Conservation (phyloP, 2,329 filamentous ascomycete genomes). For the Tolypocladium ophioglossoides region DNA sequence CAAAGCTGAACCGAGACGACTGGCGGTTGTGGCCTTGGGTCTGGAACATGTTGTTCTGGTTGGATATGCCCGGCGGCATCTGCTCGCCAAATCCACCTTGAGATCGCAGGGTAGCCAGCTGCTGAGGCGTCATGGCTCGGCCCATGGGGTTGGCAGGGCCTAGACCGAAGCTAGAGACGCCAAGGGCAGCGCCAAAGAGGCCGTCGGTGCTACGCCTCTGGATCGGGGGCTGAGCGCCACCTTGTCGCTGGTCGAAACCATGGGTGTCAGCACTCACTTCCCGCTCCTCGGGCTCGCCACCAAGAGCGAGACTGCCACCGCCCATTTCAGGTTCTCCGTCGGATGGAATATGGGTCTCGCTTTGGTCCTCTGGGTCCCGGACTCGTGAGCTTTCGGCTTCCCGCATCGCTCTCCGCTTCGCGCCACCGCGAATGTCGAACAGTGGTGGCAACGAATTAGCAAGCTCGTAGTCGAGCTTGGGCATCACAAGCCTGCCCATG, state of each 20-base stretch:
- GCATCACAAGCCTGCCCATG: slow-evolving; percentile 24
- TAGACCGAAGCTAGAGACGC: slow-evolving; percentile 35
- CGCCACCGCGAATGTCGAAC: slow-evolving; percentile 73
- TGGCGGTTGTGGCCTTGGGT: slow-evolving; percentile 66
- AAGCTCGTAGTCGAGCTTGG: slow-evolving; percentile 7
- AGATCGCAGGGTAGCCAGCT: slow-evolving; percentile 56
- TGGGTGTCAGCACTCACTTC: slow-evolving; percentile 43
- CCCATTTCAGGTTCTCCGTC: slow-evolving; percentile 76
- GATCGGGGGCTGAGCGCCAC: slow-evolving; percentile 66
- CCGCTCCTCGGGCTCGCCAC: slow-evolving; percentile 82
- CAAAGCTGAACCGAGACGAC: slow-evolving; percentile 79
- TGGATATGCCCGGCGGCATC: slow-evolving; percentile 47
- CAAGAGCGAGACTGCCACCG: slow-evolving; percentile 72
- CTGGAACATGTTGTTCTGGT: slow-evolving; percentile 37
- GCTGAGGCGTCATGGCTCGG: slow-evolving; percentile 71
- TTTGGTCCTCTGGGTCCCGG: slow-evolving; percentile 36
- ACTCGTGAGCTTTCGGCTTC: slow-evolving; percentile 55
- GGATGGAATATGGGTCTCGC: slow-evolving; percentile 33
- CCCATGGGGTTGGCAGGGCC: slow-evolving; percentile 42
- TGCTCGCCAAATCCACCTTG: slow-evolving; percentile 49
- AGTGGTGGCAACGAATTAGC: slow-evolving; percentile 49
- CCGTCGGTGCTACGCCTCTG: slow-evolving; percentile 49
- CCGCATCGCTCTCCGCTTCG: slow-evolving; percentile 67
- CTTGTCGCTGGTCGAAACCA: slow-evolving; percentile 47
- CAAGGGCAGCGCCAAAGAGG: slow-evolving; percentile 42